Evolutionary conservation across 768 basidiomycete genomes (phyloP), one percentile per base, ranked within the genome.

Genomic region (Suillus subalutaceus): DNA sequence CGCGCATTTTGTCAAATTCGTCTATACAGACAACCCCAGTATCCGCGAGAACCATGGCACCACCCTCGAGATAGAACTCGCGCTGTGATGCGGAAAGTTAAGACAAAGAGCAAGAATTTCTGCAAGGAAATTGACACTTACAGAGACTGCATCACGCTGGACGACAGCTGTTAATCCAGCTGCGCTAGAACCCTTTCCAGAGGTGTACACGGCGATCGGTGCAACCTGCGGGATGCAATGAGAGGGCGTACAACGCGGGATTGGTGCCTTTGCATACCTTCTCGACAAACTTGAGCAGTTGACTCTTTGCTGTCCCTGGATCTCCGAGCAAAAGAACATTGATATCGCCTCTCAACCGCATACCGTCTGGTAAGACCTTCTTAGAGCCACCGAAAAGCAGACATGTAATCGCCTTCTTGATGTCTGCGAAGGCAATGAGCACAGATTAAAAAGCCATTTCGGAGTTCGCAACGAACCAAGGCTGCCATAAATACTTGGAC

Each of bases 1-100:
- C 97, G 46, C 97, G 85, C 97, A 99, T 99, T 82, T 99, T 99
- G 80, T 99, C 97, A 72, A 99, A 99, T 77, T 99, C 97, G 72
- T 99, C 97, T 73, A 99, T 99, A 74, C 97, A 99, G 46, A 99
- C 97, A 16, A 99, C 96, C 37, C 97, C 97, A 15, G 93, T 93
- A 75, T 99, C 97, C 1, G 97, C 97, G 44, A 99, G 87, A 7
- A 99, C 97, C 97, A 99, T 99, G 2, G 97, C 97, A 30, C 97
- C 97, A 9, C 97, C 97, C 82, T 99, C 97, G 7, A 99, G 86
- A 79, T 97, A 99, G 79, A 99, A 99, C 77, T 99, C 97, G 55
- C 97, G 88, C 96, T 98, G 68, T 32, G 67, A 15, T 63, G 43
- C 65, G 38, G 30, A 8, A 44, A 48, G 38, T 30, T 66, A 20